A percentile compares a stretch with the other conserved stretches of the same genome.
These are phyloP conservation scores for Arabidopsis suecica DNA, from an alignment of 345 rosid species.

Conservation along the genomic window DNA sequence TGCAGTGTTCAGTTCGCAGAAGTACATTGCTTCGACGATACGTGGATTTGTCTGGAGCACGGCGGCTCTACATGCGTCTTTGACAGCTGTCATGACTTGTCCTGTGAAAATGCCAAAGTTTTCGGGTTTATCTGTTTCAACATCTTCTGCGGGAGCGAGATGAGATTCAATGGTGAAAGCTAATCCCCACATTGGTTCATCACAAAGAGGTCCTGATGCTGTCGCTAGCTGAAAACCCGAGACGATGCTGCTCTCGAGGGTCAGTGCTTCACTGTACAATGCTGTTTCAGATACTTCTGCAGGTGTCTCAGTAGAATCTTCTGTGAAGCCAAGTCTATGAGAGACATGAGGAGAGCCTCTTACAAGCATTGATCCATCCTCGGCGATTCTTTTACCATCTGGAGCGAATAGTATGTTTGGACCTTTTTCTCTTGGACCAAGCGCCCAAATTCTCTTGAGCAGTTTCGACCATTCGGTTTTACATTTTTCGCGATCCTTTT, in stretches of 20 bases:
- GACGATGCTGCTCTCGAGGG: conserved; percentile 74
- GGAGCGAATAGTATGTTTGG: conserved; percentile 90
- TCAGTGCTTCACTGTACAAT: conserved; percentile 56
- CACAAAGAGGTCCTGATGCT: conserved; percentile 86
- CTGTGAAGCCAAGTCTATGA: conserved; percentile 69
- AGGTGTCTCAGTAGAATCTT: conserved; percentile 42
- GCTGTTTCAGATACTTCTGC: conserved; percentile 51
- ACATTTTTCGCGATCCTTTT: conserved; percentile 69
- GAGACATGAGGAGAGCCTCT: conserved; percentile 75
- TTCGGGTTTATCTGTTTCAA: conserved; percentile 59
- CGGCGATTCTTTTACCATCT: conserved; percentile 49
- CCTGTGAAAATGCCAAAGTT: conserved; percentile 74
- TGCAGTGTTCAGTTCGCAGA: conserved; percentile 83
- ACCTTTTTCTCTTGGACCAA: conserved; percentile 92
- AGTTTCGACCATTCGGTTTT: conserved; percentile 70
- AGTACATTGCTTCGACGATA: conserved; percentile 93
- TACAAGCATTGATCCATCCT: conserved; percentile 57
- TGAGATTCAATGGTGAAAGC: conserved; percentile 72
- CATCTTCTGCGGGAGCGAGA: conserved; percentile 53
- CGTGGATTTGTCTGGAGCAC: conserved; percentile 74
- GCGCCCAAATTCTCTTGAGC: conserved; percentile 83
- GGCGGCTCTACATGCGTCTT: conserved; percentile 84
- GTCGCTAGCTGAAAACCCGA: conserved; percentile 91
- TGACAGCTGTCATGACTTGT: conserved; percentile 87
- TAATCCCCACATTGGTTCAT: conserved; percentile 94